Evolutionary conservation across 805 yeast species (phyloP), one percentile per base, ranked within the genome.

Genomic region (Blastobotrys parvus): DNA sequence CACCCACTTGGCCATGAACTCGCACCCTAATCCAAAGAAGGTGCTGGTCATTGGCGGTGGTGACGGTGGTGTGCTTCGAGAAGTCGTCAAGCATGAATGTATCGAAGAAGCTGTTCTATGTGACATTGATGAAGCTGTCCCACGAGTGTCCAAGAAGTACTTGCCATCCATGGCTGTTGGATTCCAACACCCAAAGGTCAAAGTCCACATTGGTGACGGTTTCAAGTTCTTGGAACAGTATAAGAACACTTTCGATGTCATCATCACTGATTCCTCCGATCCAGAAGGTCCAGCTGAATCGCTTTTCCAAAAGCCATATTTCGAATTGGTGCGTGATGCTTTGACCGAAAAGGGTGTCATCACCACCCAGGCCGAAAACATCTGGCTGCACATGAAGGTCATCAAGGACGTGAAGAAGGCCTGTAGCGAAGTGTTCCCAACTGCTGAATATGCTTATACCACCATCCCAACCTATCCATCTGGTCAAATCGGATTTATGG

Each of bases 401-500:
- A 84, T 90, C 59, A 75, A 82, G 59, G 77, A 83, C 54, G 76
- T 90, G 69, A 84, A 87, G 70, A 68, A 76, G 56, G 89, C 84
- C 52, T 88, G 96, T 67, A 65, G 71, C 51, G 77, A 77, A 50
- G 87, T 90, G 37, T 90, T 90, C 80, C 94, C 96, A 38, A 83
- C 77, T 43, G 97, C 82, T 34, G 92, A 83, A 61, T 89, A 88
- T 63, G 88, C 94, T 27, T 84, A 85, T 70, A 82, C 94, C 46
- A 77, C 92, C 60, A 87, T 89, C 54, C 98, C 98, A 60, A 89
- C 97, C 46, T 90, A 90, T 61, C 95, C 98, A 51, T 80, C 95
- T 16, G 98, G 98, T 51, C 94, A 88, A 64, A 82, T 90, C 59
- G 98, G 97, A n/a, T 86, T 92, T 69, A 86, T 90, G 95, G 89